Base-by-base conservation (phyloP, 139 green algal genomes). In the Nannochloris sp. region DNA sequence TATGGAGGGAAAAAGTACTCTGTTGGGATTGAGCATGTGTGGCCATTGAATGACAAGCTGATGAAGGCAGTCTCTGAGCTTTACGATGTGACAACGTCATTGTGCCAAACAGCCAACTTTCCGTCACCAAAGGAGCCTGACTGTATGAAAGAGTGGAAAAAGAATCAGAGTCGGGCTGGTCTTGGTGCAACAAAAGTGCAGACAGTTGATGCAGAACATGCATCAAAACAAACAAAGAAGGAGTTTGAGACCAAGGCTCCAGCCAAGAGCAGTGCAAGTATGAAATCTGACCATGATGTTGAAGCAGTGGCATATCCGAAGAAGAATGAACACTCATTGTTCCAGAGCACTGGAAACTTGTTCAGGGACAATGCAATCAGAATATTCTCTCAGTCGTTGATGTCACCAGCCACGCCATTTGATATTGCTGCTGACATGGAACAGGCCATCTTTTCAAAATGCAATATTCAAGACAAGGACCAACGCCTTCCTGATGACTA, bases 351-450 rank as follows among this genome's bases (percentile, higher is more conserved):
- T 50, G 57, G 57, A 27, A 48, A 64, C 56, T 16, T n/a, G 21
- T 27, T 56, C 18, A 21, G 57, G n/a, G 57, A 64, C 57, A 58
- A 64, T 18, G 23, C 12, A 10, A 8, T 64, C 7, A n/a, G 43
- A 5, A 31, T 64, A 31, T 23, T 64, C 7, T n/a, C 57, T 18
- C 57, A 64, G n/a, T 25, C 57, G 14, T 29, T 64, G 10, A 31
- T 64, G 12, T 44, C 57, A 31, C 4, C 57, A 24, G 23, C 43
- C 40, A 64, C 57, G 1, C 57, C 57, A 7, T 7, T 50, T 18
- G 57, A 64, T 4, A 31, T 31, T 14, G 57, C 40, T 2, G 19
- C 8, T 18, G 57, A 64, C 0, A 23, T 64, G 23, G 57, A 64
- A 14, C n/a, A 51, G 21, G 21, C n/a, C 19, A 16, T 58, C 12